Percentiles rank a stretch among this genome's conserved stretches.
Conservation (phyloP, 140 eudicot species). For the Anethum foeniculum region DNA sequence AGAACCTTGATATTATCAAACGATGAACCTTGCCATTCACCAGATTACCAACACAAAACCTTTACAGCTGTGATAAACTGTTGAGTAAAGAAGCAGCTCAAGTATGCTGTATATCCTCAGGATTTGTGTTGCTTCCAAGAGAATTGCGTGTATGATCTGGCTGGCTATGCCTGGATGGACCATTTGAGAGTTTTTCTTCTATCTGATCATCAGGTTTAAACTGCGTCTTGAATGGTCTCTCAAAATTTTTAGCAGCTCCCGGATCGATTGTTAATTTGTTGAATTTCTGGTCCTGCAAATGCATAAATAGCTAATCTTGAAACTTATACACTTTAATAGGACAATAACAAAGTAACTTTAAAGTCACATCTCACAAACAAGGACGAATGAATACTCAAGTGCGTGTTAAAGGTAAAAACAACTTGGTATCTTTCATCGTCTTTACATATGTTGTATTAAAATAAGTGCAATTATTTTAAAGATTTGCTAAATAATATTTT, state of each 20-base stretch:
- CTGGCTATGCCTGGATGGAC: conserved; percentile 31
- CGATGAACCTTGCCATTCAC: neutral
- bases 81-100: conserved; percentile 1
- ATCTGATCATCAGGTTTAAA: conserved; percentile 47
- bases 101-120: conserved; percentile 40
- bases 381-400: neutral
- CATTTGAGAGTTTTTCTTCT: conserved; percentile 43
- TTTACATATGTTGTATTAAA: neutral
- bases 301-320: neutral
- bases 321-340: neutral
- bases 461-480: neutral
- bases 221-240: conserved; percentile 64
- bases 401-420: neutral
- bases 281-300: conserved; percentile 70
- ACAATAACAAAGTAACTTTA: neutral
- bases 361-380: neutral
- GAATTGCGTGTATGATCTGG: conserved; percentile 25
- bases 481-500: neutral
- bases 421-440: neutral
- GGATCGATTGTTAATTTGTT: conserved; percentile 70
- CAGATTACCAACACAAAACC: neutral
- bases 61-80: neutral
- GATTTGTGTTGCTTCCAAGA: conserved; percentile 25
- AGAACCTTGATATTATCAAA: neutral
- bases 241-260: conserved; percentile 64